phyloP scores from a whole-genome alignment of 257 asterid genomes.

The Coffea eugenioides region DNA sequence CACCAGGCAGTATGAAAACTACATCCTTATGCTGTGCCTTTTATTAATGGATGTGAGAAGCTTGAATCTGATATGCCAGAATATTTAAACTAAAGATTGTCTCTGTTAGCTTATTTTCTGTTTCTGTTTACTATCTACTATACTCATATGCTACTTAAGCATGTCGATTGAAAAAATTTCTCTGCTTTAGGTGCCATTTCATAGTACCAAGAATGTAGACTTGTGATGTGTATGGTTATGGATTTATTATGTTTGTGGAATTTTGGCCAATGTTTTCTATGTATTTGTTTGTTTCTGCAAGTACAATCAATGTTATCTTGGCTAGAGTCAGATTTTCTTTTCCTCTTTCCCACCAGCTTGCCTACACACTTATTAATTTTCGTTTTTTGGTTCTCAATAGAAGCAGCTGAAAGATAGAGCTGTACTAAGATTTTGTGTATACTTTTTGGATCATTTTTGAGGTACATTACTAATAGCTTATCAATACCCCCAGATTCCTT shows the following conservation, averaged over 20 bases:
- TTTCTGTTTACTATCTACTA: not conserved
- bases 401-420: not conserved
- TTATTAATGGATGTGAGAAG: not conserved
- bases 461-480: conserved; percentile 14
- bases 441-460: not conserved
- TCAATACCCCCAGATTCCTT: conserved; percentile 62
- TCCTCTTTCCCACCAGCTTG: not conserved
- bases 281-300: not conserved
- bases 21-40: not conserved
- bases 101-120: not conserved
- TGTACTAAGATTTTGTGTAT: not conserved
- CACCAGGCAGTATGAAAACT: not conserved
- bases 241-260: not conserved
- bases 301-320: not conserved
- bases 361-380: not conserved
- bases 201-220: not conserved
- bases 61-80: not conserved
- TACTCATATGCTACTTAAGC: not conserved
- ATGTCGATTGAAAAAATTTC: not conserved
- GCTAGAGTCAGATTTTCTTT: not conserved
- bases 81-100: not conserved
- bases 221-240: not conserved
- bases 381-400: not conserved
- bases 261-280: not conserved
- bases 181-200: conserved; percentile 1